Evolutionary conservation across 1,284 basidiomycete genomes (phyloP).

Genomic region (Athelia sp.): DNA sequence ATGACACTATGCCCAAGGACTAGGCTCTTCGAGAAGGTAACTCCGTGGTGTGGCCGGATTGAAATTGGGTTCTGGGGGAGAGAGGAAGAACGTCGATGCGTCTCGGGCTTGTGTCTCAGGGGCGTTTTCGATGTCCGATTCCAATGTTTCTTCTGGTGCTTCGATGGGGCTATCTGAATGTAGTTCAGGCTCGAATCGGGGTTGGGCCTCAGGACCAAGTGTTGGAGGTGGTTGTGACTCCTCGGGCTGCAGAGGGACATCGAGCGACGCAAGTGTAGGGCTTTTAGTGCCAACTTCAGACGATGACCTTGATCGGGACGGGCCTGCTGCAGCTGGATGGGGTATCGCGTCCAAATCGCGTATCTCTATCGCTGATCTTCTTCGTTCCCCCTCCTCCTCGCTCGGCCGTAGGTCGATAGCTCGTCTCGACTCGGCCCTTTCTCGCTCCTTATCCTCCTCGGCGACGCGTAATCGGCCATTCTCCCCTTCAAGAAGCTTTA

Average conservation of each 20-base stretch:
- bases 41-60: neutral
- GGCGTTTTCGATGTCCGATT: neutral
- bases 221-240: neutral
- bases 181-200: neutral
- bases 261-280: neutral
- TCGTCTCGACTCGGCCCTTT: no score
- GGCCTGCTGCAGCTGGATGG: neutral
- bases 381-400: neutral
- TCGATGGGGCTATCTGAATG: no score
- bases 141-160: neutral
- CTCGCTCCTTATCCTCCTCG: neutral
- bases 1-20: neutral
- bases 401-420: no score
- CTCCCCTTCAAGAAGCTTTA: slow-evolving; percentile 67
- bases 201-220: no score
- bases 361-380: slow-evolving; percentile 1
- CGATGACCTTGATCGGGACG: neutral
- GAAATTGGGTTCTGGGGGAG: neutral
- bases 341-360: neutral
- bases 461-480: slow-evolving; percentile 26
- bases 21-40: neutral
- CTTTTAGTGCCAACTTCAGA: neutral
- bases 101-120: neutral
- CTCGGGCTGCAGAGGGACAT: neutral
- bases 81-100: neutral